phyloP scores from a whole-genome alignment of 1,284 basidiomycete genomes.

The Malassezia sympodialis region DNA sequence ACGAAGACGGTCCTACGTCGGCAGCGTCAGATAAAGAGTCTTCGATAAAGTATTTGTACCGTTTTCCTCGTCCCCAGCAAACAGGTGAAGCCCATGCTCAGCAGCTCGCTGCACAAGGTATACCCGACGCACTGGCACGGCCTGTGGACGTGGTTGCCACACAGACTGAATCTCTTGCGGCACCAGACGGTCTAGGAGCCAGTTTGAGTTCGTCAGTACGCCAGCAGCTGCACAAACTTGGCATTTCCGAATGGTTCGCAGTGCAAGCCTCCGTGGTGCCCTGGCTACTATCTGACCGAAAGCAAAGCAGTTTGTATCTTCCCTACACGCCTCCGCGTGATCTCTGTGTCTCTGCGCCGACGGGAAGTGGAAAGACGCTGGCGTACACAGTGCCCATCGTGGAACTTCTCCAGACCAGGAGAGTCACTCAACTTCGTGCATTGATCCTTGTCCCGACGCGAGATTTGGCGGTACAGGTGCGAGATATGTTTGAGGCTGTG shows the following conservation, averaged over 20 bases:
- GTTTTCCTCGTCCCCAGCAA: slow-evolving; percentile 13
- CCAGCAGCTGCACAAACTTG: slow-evolving; percentile 27
- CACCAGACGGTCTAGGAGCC: slow-evolving; percentile 18
- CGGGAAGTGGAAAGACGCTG: slow-evolving; percentile 91
- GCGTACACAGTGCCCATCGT: slow-evolving; percentile 86
- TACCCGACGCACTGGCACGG: slow-evolving; percentile 29
- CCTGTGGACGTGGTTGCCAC: slow-evolving; percentile 28
- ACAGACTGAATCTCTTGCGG: slow-evolving; percentile 19
- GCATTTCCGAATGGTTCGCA: slow-evolving; percentile 49
- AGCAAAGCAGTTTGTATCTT: slow-evolving; percentile 55
- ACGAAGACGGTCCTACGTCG: background rate
- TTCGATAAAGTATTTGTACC: slow-evolving; percentile 5
- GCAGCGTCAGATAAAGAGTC: background rate
- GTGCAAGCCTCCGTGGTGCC: slow-evolving; percentile 76
- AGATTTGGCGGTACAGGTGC: slow-evolving; percentile 85
- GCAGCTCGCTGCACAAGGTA: slow-evolving; percentile 31
- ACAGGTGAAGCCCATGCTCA: slow-evolving; percentile 19
- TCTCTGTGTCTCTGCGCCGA: slow-evolving; percentile 91
- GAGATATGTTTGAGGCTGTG: slow-evolving; percentile 70
- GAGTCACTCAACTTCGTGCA: slow-evolving; percentile 62
- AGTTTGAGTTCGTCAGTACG: slow-evolving; percentile 22
- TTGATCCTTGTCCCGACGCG: slow-evolving; percentile 85
- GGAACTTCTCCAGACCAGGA: slow-evolving; percentile 51
- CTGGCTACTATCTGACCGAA: slow-evolving; percentile 54
- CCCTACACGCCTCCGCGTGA: slow-evolving; percentile 66